phyloP scores from a whole-genome alignment of 2,329 filamentous ascomycete species.

The Phyllosticta ampelicida region DNA sequence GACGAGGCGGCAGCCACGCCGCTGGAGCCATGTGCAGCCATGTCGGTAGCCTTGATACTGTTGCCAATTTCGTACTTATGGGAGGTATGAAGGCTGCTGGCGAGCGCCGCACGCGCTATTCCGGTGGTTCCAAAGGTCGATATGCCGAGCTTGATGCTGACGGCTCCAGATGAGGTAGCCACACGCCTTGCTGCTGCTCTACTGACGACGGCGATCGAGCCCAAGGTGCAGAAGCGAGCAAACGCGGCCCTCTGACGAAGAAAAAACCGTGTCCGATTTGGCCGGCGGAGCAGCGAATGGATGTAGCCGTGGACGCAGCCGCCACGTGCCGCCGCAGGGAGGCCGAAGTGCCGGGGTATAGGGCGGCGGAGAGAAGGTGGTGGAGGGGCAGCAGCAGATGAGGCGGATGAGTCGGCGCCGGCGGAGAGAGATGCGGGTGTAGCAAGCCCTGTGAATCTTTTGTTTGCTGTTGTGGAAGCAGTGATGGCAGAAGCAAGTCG shows the following conservation, averaged over 20 bases:
- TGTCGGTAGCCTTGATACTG: background rate
- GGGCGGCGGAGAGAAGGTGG: background rate
- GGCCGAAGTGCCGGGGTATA: background rate
- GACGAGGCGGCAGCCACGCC: background rate
- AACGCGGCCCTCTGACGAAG: background rate
- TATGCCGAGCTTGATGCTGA: no score
- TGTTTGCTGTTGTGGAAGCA: background rate
- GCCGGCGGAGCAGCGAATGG: background rate
- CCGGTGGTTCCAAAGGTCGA: background rate
- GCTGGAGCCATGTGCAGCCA: background rate
- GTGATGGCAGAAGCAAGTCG: background rate
- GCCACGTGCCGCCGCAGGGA: background rate
- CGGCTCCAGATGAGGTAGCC: no score
- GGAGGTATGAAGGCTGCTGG: background rate
- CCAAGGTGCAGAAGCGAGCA: no score
- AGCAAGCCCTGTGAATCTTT: background rate
- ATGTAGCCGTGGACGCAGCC: background rate
- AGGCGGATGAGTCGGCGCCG: no score
- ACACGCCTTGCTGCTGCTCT: no score
- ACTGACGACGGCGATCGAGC: no score
- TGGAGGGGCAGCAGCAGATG: no score
- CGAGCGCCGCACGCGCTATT: background rate
- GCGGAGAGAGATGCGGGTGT: background rate
- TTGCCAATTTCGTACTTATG: background rate
- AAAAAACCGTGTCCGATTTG: background rate